A percentile compares a stretch with the other conserved stretches of the same genome.
Conservation (phyloP, 176 grass and related monocot species). For the Triticum monococcum region DNA sequence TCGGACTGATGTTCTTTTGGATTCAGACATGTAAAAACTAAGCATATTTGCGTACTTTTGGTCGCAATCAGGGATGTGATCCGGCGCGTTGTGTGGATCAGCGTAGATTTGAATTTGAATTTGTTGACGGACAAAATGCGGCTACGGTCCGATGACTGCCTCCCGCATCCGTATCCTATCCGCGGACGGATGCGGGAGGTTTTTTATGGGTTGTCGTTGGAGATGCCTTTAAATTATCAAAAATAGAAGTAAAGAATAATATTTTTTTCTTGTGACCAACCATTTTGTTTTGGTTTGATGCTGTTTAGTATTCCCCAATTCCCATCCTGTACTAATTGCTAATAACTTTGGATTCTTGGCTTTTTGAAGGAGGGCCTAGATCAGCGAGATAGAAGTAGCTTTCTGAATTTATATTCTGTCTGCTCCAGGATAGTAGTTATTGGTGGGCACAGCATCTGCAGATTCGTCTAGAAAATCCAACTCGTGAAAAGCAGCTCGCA, state of each 20-base stretch:
- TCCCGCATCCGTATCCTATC: no score
- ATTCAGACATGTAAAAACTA: no score
- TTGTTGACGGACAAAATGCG: no score
- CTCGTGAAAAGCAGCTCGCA: slow-evolving; percentile 44
- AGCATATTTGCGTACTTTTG: no score
- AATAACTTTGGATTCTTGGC: slow-evolving; percentile 38
- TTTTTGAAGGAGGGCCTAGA: slow-evolving; percentile 33
- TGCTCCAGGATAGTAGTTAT: slow-evolving; percentile 29
- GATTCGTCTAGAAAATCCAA: slow-evolving; percentile 64
- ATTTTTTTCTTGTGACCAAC: not conserved
- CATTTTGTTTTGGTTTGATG: not conserved
- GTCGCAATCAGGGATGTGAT: no score
- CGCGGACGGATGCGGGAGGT: no score
- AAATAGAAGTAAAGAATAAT: not conserved
- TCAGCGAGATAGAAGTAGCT: slow-evolving; percentile 11
- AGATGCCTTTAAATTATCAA: not conserved
- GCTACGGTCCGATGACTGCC: no score
- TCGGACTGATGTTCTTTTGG: no score
- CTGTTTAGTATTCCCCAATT: not conserved
- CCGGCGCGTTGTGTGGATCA: no score
- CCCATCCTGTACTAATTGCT: not conserved
- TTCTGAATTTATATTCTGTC: slow-evolving; percentile 26
- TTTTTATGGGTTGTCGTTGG: no score
- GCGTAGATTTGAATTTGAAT: no score
- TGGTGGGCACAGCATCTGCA: slow-evolving; percentile 51